phyloP scores from a whole-genome alignment of 148 eudicot species.

The Vaccinium vitisidaea region DNA sequence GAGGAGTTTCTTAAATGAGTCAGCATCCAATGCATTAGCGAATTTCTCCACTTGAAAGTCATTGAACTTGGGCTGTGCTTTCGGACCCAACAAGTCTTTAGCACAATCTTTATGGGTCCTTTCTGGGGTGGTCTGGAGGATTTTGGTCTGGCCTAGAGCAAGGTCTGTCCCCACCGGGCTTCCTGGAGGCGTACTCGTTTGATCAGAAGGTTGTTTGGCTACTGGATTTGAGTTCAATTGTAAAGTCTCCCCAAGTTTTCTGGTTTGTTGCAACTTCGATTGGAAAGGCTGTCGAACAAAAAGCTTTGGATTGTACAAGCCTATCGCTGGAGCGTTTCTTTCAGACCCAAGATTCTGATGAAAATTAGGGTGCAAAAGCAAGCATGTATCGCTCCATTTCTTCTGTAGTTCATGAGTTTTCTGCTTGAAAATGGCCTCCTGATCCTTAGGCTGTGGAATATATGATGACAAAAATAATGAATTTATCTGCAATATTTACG shows the following conservation, averaged over 20 bases:
- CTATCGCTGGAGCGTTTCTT: conserved; percentile 41
- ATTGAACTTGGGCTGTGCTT: conserved; percentile 31
- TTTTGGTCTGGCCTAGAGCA: conserved; percentile 58
- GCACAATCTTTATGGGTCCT: conserved; percentile 16
- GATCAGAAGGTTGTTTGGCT: conserved; percentile 21
- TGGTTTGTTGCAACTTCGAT: conserved; percentile 46
- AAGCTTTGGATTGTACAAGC: conserved; percentile 57
- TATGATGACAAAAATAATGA: conserved; percentile 6
- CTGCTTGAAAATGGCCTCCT: conserved; percentile 45
- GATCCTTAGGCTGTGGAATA: conserved; percentile 55
- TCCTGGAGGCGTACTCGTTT: conserved; percentile 36
- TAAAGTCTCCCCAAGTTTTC: conserved; percentile 42
- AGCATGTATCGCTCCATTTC: conserved; percentile 82
- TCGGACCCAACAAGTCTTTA: conserved; percentile 62
- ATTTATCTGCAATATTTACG: neutral
- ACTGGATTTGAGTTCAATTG: conserved; percentile 44
- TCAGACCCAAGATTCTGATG: conserved; percentile 46
- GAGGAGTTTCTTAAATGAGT: conserved; percentile 74
- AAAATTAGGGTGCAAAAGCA: conserved; percentile 66
- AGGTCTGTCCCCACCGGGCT: conserved; percentile 91
- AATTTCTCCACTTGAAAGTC: conserved; percentile 36
- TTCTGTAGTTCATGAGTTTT: conserved; percentile 73
- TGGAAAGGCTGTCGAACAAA: conserved; percentile 49
- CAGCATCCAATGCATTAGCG: conserved; percentile 51
- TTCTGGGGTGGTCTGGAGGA: conserved; percentile 20